Evolutionary conservation across 208 protist species (phyloP), one percentile per base, ranked within the genome.

Genomic region (Borovskyia barvae): DNA sequence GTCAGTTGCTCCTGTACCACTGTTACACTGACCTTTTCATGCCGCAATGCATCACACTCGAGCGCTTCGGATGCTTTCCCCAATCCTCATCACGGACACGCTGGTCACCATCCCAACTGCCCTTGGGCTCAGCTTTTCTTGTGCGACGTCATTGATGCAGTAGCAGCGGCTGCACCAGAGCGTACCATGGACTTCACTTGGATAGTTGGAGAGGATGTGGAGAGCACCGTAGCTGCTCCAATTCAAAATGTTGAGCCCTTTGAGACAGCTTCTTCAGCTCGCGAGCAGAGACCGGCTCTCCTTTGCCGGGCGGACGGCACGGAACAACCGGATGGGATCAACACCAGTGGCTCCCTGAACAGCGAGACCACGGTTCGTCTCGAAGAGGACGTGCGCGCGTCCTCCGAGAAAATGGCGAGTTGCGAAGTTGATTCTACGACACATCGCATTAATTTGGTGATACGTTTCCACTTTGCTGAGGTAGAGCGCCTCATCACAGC

Each of bases 401-500:
- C n/a, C n/a, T 39, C 33, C 33, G 33, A 39, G 8, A 39, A 39
- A 39, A 14, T 39, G 33, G 33, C 8, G 9, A 14, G 33, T 8
- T 39, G 33, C 33, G 33, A 14, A 8, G 7, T 20, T 2, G 42
- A 24, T 35, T 6, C 17, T 12, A 30, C 39, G 39, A 5, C 51
- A 5, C 41, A 50, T n/a, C 37, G 33, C 17, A 62, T 37, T 0
- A 29, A 64, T 20, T 29, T 82, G 9, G 43, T 60, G 5, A 20
- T 87, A 7, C 60, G 75, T 32, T 82, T 82, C 52, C 48, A 55
- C 7, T 72, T 71, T 6, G 49, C 62, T 15, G 80, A 87, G 37
- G 80, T 87, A 49, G 61, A 66, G 33, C 59, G 71, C 5, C 61
- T 87, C 25, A 75, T 87, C 51, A 67, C 61, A 20, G 52, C 64